Base-by-base conservation (phyloP, 2,329 filamentous ascomycete genomes). In the Exophiala calicioides region DNA sequence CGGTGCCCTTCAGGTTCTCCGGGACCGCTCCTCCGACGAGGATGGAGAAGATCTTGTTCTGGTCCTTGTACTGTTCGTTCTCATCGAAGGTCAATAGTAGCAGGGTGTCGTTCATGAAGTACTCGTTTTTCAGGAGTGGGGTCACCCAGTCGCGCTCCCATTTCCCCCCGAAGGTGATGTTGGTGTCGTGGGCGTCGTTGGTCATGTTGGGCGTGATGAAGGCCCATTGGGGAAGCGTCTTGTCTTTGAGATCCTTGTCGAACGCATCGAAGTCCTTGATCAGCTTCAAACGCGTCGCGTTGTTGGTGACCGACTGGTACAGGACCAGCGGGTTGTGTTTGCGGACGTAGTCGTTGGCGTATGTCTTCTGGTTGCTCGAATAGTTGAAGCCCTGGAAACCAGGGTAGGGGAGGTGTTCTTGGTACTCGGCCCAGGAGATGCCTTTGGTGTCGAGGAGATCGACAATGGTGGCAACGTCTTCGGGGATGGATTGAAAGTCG, bases 21-120 rank as follows among this genome's bases (percentile, higher is more conserved):
- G 86, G 85, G 2, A 94, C 68, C n/a, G 82, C 84, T 48, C 86
- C 86, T 12, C 88, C 88, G 3, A 93, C 70, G 0, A 93, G 76
- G 55, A 93, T 76, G 53, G 73, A 79, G 50, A 88, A 78, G 41
- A 93, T 77, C 30, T 75, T 75, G 75, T 93, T 93, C 58, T 79
- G 77, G 19, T 73, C 68, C 4, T 73, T 66, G 67, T 90, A 89
- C 7, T 78, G 81, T 58, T 84, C 79, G 64, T 83, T 86, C 70
- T 93, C 88, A 55, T 93, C 88, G 60, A 89, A 93, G 7, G 82
- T 90, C 50, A 93, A 66, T 4, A 91, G 71, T 7, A 93, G 77
- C 1, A 93, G 76, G 0, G 86, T 90, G 61, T 86, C 80, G 38
- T 86, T 71, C 80, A 84, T 86, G 67, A 93, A 91, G 57, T 84